These are phyloP conservation scores for Melaleuca alternifolia DNA, from an alignment of 345 rosid genomes.

Conservation along the genomic window DNA sequence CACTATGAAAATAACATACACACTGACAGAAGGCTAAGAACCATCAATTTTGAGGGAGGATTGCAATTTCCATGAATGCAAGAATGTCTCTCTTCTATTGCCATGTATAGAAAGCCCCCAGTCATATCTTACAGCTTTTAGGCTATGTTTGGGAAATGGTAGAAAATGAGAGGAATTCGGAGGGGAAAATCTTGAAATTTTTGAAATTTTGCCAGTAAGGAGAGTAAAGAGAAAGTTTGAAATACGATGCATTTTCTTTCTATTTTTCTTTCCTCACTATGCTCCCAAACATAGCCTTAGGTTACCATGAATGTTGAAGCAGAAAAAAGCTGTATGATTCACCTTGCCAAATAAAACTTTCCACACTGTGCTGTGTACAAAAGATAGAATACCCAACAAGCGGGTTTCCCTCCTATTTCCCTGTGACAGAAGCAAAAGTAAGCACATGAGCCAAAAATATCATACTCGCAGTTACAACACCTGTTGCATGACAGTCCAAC, in stretches of 20 bases:
- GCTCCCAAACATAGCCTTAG: neutral
- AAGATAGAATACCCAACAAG: constrained; percentile 79
- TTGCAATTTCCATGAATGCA: neutral
- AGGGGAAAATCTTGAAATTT: neutral
- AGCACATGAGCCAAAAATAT: neutral
- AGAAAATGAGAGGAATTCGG: neutral
- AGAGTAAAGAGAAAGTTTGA: neutral
- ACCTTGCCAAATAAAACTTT: constrained; percentile 96
- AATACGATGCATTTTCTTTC: neutral
- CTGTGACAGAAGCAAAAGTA: constrained; percentile 21
- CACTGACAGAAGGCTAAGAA: neutral
- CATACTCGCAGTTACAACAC: neutral
- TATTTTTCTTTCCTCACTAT: neutral
- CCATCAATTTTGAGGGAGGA: neutral
- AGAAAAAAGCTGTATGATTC: neutral
- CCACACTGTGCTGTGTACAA: constrained; percentile 97
- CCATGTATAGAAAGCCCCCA: neutral
- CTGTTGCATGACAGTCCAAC: neutral
- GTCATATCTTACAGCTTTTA: neutral
- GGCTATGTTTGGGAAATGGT: neutral
- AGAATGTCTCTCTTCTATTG: neutral
- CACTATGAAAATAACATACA: neutral
- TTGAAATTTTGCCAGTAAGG: neutral
- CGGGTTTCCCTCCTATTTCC: constrained; percentile 97
- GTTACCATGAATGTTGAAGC: neutral